Percentiles rank a stretch among this genome's conserved stretches.
These are phyloP conservation scores for Talaromyces rugulosus DNA, from an alignment of 2,329 filamentous ascomycete species.

Conservation along the genomic window DNA sequence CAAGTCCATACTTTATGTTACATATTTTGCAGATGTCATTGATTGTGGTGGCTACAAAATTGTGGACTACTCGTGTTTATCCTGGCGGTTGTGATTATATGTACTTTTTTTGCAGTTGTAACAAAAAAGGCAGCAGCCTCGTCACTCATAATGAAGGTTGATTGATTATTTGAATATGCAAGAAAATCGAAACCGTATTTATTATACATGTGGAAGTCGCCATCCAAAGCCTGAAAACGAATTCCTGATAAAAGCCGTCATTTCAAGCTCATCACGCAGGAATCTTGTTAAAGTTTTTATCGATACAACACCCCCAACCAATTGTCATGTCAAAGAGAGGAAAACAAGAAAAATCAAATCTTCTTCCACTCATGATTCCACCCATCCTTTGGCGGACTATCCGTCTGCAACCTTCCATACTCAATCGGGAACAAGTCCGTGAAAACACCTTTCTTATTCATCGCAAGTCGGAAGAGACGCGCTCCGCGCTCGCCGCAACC, in stretches of 20 bases:
- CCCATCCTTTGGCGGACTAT: conserved; percentile 70
- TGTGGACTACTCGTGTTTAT: background rate
- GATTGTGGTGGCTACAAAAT: background rate
- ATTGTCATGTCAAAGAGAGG: background rate
- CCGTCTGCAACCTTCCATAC: conserved; percentile 70
- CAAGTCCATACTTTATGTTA: background rate
- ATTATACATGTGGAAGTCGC: background rate
- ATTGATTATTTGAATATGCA: background rate
- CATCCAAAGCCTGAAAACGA: background rate
- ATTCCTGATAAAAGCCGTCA: background rate
- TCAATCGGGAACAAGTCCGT: conserved; percentile 78
- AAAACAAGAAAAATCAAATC: conserved; percentile 13
- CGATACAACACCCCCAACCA: background rate
- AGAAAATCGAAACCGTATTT: background rate
- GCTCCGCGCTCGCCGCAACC: conserved; percentile 44
- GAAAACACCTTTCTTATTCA: conserved; percentile 86
- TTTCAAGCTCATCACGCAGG: background rate
- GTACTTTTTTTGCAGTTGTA: background rate
- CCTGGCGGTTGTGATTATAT: background rate
- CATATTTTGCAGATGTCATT: background rate
- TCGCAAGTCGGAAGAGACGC: conserved; percentile 76
- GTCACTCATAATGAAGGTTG: background rate
- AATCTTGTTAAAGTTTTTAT: background rate
- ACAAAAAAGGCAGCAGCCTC: background rate
- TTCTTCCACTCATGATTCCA: conserved; percentile 95